phyloP scores from a whole-genome alignment of 75 land plant genomes.

The Adiantum capillusveneris region DNA sequence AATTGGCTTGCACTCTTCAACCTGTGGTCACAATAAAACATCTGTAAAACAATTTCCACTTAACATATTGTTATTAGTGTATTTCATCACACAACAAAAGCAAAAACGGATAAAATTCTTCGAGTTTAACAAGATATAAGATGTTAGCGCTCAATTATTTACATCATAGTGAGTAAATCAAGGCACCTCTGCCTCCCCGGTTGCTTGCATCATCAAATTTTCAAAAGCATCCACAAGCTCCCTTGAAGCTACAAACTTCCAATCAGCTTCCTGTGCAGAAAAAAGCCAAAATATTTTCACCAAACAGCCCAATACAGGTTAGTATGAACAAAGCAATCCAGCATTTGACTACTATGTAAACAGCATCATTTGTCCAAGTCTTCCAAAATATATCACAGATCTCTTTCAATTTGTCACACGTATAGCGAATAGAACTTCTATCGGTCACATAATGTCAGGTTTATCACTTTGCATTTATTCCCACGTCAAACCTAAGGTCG shows the following conservation, averaged over 20 bases:
- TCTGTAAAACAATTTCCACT: not conserved
- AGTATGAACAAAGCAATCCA: too few relatives aligned
- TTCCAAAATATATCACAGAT: too few relatives aligned
- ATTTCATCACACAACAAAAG: not conserved
- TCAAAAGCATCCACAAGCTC: constrained; percentile 6
- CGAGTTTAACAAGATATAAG: not conserved
- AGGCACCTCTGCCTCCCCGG: not conserved
- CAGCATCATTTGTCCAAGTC: too few relatives aligned
- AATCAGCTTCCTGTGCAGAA: constrained; percentile 1
- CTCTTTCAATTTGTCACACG: too few relatives aligned
- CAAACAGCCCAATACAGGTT: too few relatives aligned
- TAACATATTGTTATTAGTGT: not conserved
- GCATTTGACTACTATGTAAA: too few relatives aligned
- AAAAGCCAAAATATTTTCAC: too few relatives aligned
- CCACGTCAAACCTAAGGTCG: too few relatives aligned
- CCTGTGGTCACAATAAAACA: not conserved
- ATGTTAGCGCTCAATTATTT: not conserved
- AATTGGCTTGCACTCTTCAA: not conserved
- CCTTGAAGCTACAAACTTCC: not conserved
- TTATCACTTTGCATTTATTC: too few relatives aligned
- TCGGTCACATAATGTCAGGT: too few relatives aligned
- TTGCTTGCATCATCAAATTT: constrained; percentile 2
- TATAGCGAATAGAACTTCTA: too few relatives aligned
- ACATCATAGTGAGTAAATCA: not conserved
- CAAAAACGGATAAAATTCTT: too few relatives aligned